phyloP scores from a whole-genome alignment of 164 flowering plant genomes.

The Vitis vinifera region DNA sequence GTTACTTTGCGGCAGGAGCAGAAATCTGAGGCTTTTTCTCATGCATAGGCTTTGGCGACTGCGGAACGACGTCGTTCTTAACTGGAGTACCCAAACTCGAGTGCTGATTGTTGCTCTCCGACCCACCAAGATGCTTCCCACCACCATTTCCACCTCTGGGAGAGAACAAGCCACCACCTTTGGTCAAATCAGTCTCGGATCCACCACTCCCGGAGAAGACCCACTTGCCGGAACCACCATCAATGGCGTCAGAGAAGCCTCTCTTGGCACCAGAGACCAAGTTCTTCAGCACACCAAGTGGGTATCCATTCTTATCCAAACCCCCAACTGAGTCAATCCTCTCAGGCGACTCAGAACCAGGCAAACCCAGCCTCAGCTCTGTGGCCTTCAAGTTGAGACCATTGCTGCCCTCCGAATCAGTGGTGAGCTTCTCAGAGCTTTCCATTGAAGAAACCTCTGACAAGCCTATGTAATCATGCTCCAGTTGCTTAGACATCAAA shows the following conservation, averaged over 20 bases:
- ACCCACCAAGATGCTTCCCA: conserved; percentile 29
- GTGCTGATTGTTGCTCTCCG: conserved; percentile 25
- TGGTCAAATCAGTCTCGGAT: conserved; percentile 45
- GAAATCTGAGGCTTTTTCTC: conserved; percentile 57
- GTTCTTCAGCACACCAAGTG: conserved; percentile 30
- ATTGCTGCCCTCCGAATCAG: conserved; percentile 3
- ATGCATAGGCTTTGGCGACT: conserved; percentile 30
- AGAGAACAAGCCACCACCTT: conserved; percentile 40
- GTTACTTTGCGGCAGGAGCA: conserved; percentile 68
- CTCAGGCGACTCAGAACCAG: conserved; percentile 82
- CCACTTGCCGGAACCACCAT: conserved; percentile 65
- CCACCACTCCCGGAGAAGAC: conserved; percentile 50
- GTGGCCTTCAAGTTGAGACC: conserved; percentile 64
- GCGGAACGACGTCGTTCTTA: conserved; percentile 31
- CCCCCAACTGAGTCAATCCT: conserved; percentile 28
- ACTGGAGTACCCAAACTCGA: conserved; percentile 14
- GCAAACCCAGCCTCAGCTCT: conserved; percentile 87
- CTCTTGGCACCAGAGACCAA: conserved; percentile 68
- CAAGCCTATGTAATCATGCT: conserved; percentile 79
- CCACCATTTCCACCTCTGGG: conserved; percentile 41
- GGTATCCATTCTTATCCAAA: conserved; percentile 25
- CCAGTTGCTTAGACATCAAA: conserved; percentile 52
- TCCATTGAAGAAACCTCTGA: conserved; percentile 56
- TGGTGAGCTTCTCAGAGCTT: conserved; percentile 37
- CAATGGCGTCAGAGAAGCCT: conserved; percentile 64